phyloP scores from a whole-genome alignment of 2,329 filamentous ascomycete species.

The Elsinoe arachidis region DNA sequence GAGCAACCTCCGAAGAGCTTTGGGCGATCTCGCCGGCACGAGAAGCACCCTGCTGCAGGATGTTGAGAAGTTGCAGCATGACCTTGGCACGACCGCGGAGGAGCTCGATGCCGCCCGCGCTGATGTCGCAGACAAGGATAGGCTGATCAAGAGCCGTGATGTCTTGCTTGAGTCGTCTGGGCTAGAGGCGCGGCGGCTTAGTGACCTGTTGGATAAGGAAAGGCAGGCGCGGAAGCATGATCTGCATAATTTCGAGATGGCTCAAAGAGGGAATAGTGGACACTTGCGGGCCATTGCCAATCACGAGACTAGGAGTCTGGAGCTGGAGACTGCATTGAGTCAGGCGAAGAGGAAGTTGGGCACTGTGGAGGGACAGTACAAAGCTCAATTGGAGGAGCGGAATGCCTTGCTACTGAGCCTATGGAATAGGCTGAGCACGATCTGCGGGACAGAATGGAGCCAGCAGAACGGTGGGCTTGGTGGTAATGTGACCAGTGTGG shows the following conservation, averaged over 20 bases:
- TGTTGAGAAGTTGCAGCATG: constrained; percentile 73
- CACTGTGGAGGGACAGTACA: constrained; percentile 67
- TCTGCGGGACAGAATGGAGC: constrained; percentile 88
- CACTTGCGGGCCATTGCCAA: constrained; percentile 77
- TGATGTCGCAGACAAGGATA: constrained; percentile 80
- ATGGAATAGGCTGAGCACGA: constrained; percentile 76
- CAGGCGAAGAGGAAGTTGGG: constrained; percentile 70
- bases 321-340: constrained; percentile 72
- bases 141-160: constrained; percentile 81
- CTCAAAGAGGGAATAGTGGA: constrained; percentile 78
- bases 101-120: constrained; percentile 73
- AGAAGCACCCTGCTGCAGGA: constrained; percentile 76
- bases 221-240: constrained; percentile 75
- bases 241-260: constrained; percentile 77
- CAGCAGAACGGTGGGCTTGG: constrained; percentile 84
- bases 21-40: constrained; percentile 82
- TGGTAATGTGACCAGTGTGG: constrained; percentile 73
- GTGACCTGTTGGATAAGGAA: constrained; percentile 86
- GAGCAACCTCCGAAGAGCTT: constrained; percentile 72
- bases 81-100: constrained; percentile 73
- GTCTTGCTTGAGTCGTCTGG: constrained; percentile 78
- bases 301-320: constrained; percentile 73
- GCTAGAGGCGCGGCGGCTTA: constrained; percentile 74
- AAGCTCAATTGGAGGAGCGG: constrained; percentile 79
- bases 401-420: constrained; percentile 81